Evolutionary conservation across 2,329 filamentous ascomycete genomes (phyloP).

Genomic region (Neodidymelliopsis sp.): DNA sequence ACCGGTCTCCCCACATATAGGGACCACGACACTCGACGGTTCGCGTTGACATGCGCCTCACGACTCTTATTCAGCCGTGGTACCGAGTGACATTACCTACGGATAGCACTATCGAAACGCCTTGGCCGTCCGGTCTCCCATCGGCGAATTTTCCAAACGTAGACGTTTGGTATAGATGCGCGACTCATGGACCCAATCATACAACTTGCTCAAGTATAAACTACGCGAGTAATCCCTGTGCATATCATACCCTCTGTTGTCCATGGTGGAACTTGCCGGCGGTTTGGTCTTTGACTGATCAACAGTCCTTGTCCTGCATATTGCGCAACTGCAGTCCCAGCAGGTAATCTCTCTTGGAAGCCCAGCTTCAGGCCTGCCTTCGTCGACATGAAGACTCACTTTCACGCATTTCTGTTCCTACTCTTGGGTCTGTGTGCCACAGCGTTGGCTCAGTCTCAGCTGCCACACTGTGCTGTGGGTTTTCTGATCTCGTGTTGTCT

Average conservation of each 20-base stretch:
- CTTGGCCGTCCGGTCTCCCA: constrained; percentile 12
- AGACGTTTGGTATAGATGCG: constrained; percentile 10
- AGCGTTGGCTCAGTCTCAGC: constrained; percentile 14
- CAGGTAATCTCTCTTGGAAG: background rate
- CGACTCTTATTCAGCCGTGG: background rate
- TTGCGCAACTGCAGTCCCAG: constrained; percentile 2
- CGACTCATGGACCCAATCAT: constrained; percentile 10
- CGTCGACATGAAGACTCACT: constrained; percentile 7
- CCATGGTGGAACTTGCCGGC: background rate
- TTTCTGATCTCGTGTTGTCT: background rate
- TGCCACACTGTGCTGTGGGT: constrained; percentile 29
- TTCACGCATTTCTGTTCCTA: constrained; percentile 9
- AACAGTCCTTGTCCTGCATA: constrained; percentile 1
- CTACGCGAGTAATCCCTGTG: constrained; percentile 11
- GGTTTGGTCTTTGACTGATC: constrained; percentile 13
- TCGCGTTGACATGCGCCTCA: background rate
- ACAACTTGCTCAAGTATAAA: constrained; percentile 12
- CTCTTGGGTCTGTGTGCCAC: constrained; percentile 12
- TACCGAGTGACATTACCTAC: constrained; percentile 11
- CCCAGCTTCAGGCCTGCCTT: background rate
- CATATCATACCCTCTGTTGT: constrained; percentile 7
- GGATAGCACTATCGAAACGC: constrained; percentile 15
- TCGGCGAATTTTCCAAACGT: background rate
- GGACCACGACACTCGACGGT: background rate
- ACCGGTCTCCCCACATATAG: constrained; percentile 8